phyloP scores from a whole-genome alignment of 352 stramenopile species.

The Phytophthora lateralis region DNA sequence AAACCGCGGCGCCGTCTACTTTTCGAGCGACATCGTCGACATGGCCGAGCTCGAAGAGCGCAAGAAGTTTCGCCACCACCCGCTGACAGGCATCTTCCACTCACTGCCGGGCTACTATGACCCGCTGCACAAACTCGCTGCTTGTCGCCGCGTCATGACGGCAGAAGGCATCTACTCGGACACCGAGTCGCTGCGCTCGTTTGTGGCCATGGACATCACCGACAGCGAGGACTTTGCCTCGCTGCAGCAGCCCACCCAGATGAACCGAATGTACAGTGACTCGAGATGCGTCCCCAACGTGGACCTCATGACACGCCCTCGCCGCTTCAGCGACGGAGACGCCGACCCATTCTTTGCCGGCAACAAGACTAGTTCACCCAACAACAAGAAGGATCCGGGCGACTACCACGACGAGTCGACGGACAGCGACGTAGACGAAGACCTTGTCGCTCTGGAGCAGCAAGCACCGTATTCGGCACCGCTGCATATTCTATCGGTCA shows the following conservation, averaged over 20 bases:
- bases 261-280: conserved; percentile 80
- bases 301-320: conserved; percentile 52
- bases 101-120: conserved; percentile 88
- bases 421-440: conserved; percentile 35
- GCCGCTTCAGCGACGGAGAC: conserved; percentile 85
- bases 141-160: conserved; percentile 66
- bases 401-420: conserved; percentile 40
- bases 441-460: conserved; percentile 28
- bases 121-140: conserved; percentile 75
- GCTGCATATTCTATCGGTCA: conserved; percentile 36
- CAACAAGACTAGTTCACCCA: conserved; percentile 31
- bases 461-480: conserved; percentile 26
- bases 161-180: conserved; percentile 68
- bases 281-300: conserved; percentile 48
- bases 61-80: conserved; percentile 90
- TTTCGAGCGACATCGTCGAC: conserved; percentile 87
- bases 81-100: conserved; percentile 89
- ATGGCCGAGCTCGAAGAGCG: conserved; percentile 89
- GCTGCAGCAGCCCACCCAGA: conserved; percentile 59
- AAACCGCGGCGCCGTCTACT: conserved; percentile 87
- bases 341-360: conserved; percentile 70
- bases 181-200: conserved; percentile 78
- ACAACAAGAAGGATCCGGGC: conserved; percentile 29
- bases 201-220: conserved; percentile 77
- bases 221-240: conserved; percentile 62